phyloP scores from a whole-genome alignment of 345 rosid species.

The Heritiera littoralis region DNA sequence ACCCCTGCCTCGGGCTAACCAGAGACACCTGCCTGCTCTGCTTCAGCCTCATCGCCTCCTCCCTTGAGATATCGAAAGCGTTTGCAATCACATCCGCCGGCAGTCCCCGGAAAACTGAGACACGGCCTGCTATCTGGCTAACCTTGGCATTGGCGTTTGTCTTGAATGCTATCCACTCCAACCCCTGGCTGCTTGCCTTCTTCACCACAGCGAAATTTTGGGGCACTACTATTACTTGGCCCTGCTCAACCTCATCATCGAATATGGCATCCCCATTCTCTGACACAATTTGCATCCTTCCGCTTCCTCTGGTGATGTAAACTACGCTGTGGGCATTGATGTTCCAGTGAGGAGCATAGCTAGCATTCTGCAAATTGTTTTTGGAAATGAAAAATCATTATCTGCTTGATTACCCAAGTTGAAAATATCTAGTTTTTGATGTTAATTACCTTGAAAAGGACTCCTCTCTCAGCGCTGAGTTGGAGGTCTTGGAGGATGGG shows the following conservation, averaged over 20 bases:
- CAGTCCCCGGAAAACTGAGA: neutral
- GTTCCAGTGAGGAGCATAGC: constrained; percentile 40
- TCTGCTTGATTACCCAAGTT: neutral
- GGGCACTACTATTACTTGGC: constrained; percentile 11
- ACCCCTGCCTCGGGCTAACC: neutral
- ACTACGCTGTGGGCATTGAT: constrained; percentile 41
- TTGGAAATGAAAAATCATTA: neutral
- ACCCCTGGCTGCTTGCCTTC: constrained; percentile 5
- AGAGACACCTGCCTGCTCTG: neutral
- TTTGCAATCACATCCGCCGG: constrained; percentile 19
- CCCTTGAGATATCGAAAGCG: constrained; percentile 13
- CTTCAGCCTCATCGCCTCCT: constrained; percentile 21
- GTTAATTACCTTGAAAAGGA: constrained; percentile 38
- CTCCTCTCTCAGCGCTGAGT: constrained; percentile 56
- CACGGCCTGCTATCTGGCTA: constrained; percentile 9
- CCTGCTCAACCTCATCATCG: neutral
- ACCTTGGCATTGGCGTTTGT: constrained; percentile 11
- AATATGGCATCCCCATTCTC: constrained; percentile 14
- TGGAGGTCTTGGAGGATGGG: constrained; percentile 52
- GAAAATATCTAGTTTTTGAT: neutral
- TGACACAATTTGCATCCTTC: constrained; percentile 8
- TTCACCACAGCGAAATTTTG: constrained; percentile 18
- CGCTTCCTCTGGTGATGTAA: constrained; percentile 36
- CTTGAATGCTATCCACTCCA: constrained; percentile 24
- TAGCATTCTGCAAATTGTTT: constrained; percentile 36